These are phyloP conservation scores for Solanum aculeatissimum DNA, from an alignment of 305 asterid species.

Conservation along the genomic window DNA sequence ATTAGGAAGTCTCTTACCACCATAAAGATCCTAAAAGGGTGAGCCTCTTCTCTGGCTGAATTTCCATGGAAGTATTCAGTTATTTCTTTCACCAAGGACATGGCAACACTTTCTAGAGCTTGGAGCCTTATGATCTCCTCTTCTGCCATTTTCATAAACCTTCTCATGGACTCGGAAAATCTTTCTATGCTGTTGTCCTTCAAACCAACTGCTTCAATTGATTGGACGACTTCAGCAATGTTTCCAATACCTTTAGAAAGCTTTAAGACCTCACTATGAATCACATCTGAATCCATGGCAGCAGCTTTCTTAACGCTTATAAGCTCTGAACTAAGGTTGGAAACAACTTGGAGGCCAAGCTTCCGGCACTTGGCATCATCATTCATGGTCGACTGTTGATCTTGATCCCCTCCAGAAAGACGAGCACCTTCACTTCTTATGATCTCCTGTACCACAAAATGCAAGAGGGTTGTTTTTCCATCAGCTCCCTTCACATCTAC, in stretches of 20 bases:
- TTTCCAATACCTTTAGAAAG: constrained; percentile 52
- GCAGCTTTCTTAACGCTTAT: constrained; percentile 90
- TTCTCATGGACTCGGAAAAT: constrained; percentile 40
- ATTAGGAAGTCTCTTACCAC: constrained; percentile 80
- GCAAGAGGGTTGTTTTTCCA: constrained; percentile 89
- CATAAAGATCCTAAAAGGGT: constrained; percentile 81
- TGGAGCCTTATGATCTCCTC: constrained; percentile 70
- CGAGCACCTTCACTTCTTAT: constrained; percentile 77
- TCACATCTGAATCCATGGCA: constrained; percentile 82
- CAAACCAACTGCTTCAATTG: constrained; percentile 19
- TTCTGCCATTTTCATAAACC: constrained; percentile 46
- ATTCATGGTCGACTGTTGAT: constrained; percentile 17
- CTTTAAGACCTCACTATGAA: constrained; percentile 51
- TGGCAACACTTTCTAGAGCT: constrained; percentile 68
- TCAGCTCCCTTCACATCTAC: constrained; percentile 90
- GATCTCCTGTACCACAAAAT: constrained; percentile 92
- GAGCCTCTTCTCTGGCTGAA: constrained; percentile 92
- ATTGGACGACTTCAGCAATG: constrained; percentile 29
- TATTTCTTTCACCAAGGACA: constrained; percentile 75
- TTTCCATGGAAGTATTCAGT: constrained; percentile 92
- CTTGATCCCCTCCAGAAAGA: constrained; percentile 28
- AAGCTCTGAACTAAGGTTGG: constrained; percentile 60
- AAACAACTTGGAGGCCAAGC: constrained; percentile 76
- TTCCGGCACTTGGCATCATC: constrained; percentile 66
- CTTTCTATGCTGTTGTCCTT: constrained; percentile 15